Percentiles rank a stretch among this genome's conserved stretches.
Evolutionary conservation across 1,139 yeast species (phyloP).

Genomic region (Schizosaccharomyces versatilis): DNA sequence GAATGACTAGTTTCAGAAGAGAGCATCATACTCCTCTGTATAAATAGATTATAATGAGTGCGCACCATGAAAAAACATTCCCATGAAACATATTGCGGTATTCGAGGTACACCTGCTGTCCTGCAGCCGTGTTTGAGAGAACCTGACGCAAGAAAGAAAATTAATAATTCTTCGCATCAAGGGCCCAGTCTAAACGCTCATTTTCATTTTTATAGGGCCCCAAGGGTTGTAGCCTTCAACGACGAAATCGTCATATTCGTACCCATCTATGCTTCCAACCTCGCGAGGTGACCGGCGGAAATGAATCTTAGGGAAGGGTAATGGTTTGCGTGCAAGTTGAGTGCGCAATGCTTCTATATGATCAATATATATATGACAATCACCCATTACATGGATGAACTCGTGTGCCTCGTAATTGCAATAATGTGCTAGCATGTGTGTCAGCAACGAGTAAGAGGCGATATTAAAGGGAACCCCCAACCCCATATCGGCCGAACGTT

Average conservation of each 20-base stretch:
- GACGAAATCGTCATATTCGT: constrained; percentile 67
- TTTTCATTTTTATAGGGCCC: constrained; percentile 67
- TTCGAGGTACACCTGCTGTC: too few relatives aligned
- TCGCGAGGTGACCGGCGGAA: constrained; percentile 31
- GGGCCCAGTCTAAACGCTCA: constrained; percentile 27
- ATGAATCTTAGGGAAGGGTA: constrained; percentile 51
- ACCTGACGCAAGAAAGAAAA: too few relatives aligned
- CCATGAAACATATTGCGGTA: too few relatives aligned
- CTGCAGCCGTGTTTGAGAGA: too few relatives aligned
- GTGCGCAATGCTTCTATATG: constrained; percentile 75
- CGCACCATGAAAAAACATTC: too few relatives aligned
- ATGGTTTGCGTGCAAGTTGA: constrained; percentile 56
- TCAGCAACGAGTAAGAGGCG: constrained; percentile 81
- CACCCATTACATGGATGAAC: constrained; percentile 86
- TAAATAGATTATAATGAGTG: too few relatives aligned
- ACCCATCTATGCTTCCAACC: constrained; percentile 60
- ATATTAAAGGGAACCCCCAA: constrained; percentile 94
- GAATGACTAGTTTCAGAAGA: too few relatives aligned
- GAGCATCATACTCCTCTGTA: too few relatives aligned
- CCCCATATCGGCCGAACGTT: constrained; percentile 98
- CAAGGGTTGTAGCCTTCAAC: constrained; percentile 62
- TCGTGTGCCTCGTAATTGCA: constrained; percentile 90
- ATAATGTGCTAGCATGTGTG: constrained; percentile 86
- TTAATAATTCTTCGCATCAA: too few relatives aligned
- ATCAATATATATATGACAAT: constrained; percentile 80